Percentiles rank a stretch among this genome's conserved stretches.
Evolutionary conservation across 2,329 filamentous ascomycete species (phyloP).

Genomic region (Periconia sp.): DNA sequence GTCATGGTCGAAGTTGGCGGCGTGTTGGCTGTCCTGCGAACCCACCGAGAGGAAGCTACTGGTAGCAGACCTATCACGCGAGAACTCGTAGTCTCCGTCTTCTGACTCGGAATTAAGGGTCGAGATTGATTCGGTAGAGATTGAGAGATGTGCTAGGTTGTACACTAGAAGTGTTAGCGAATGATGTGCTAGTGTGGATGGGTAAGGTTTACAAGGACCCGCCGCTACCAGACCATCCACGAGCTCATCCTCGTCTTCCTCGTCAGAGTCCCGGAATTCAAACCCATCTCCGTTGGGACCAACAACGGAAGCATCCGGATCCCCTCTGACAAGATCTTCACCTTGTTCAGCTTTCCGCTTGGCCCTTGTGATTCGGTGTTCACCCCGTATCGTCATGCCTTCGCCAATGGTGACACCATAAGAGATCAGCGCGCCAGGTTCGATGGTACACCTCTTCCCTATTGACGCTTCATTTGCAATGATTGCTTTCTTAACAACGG

Average conservation of each 20-base stretch:
- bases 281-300: conserved; percentile 66
- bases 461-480: conserved; percentile 75
- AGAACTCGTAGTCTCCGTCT: conserved; percentile 49
- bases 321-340: conserved; percentile 42
- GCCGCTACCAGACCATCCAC: conserved; percentile 47
- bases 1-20: conserved; percentile 80
- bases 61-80: conserved; percentile 64
- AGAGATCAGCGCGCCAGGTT: conserved; percentile 78
- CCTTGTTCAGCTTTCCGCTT: conserved; percentile 55
- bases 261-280: conserved; percentile 63
- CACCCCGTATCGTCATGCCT: conserved; percentile 54
- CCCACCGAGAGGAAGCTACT: conserved; percentile 77
- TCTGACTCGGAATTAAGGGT: conserved; percentile 63
- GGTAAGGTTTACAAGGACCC: conserved; percentile 38
- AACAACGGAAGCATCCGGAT: conserved; percentile 59
- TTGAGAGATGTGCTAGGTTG: conserved; percentile 54
- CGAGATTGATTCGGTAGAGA: conserved; percentile 65
- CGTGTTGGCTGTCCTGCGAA: conserved; percentile 62
- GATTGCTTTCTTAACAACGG: conserved; percentile 73
- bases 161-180: conserved; percentile 51
- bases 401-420: conserved; percentile 77
- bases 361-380: conserved; percentile 53
- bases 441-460: conserved; percentile 72
- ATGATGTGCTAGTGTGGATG: not conserved
- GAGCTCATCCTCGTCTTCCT: conserved; percentile 67